These are phyloP conservation scores for Rhizophora apiculata DNA, from an alignment of 345 rosid species.

Conservation along the genomic window DNA sequence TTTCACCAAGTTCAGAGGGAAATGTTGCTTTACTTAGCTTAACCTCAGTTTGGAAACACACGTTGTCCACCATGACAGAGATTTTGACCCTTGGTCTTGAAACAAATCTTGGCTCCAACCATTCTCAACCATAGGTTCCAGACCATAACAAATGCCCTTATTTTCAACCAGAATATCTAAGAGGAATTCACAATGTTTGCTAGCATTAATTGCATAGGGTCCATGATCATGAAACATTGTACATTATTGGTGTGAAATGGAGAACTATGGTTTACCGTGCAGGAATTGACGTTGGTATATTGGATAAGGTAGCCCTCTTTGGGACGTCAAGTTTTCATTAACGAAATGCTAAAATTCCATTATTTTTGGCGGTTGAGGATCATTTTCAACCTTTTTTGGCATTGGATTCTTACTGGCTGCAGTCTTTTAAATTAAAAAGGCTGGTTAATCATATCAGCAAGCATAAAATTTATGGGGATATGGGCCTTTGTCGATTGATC, in stretches of 20 bases:
- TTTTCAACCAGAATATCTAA: conserved; percentile 12
- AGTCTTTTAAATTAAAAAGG: not conserved
- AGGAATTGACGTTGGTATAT: not conserved
- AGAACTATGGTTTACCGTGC: conserved; percentile 8
- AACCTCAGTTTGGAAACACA: too few relatives aligned
- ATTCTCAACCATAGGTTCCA: conserved; percentile 15
- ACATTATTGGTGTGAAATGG: conserved; percentile 23
- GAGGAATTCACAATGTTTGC: conserved; percentile 4
- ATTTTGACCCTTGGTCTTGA: too few relatives aligned
- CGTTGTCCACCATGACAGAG: too few relatives aligned
- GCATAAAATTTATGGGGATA: not conserved
- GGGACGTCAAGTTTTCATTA: conserved; percentile 8
- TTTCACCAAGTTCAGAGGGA: too few relatives aligned
- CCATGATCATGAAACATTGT: conserved; percentile 20
- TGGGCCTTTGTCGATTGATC: not conserved
- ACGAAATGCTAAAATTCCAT: conserved; percentile 10
- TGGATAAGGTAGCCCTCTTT: not conserved
- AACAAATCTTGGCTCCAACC: conserved; percentile 9
- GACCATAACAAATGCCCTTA: conserved; percentile 26
- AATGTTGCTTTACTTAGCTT: too few relatives aligned
- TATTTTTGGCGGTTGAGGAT: conserved; percentile 29
- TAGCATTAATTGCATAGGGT: conserved; percentile 30
- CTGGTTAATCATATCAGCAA: not conserved
- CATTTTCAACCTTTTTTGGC: conserved; percentile 28
- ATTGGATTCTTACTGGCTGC: conserved; percentile 39